These are phyloP conservation scores for Solanum sejunctum DNA, from an alignment of 257 asterid genomes.

Conservation along the genomic window DNA sequence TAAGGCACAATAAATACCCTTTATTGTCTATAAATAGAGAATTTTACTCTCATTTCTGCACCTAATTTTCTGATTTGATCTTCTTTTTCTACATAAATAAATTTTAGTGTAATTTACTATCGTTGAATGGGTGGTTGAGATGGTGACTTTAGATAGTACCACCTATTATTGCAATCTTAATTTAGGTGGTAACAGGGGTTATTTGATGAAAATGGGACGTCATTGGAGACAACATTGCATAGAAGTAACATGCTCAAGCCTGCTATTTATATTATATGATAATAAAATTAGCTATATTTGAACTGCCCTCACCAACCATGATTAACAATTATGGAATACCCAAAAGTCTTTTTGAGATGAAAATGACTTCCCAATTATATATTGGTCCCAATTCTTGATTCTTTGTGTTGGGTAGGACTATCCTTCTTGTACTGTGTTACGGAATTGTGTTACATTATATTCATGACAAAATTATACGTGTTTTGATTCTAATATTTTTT, in stretches of 20 bases:
- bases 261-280: neutral
- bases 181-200: neutral
- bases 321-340: neutral
- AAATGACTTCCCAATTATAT: neutral
- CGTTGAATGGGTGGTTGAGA: too few relatives aligned
- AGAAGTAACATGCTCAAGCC: slow-evolving; percentile 13
- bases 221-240: neutral
- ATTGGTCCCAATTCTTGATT: neutral
- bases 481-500: neutral
- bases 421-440: neutral
- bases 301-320: neutral
- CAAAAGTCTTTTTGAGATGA: neutral
- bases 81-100: too few relatives aligned
- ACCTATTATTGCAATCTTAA: neutral
- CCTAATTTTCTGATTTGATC: too few relatives aligned
- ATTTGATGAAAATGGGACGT: neutral
- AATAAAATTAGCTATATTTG: neutral
- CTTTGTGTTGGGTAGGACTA: neutral
- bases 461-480: neutral
- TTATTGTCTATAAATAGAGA: too few relatives aligned
- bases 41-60: too few relatives aligned
- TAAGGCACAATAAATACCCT: too few relatives aligned
- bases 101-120: too few relatives aligned
- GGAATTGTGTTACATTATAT: neutral
- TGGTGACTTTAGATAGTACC: too few relatives aligned